Evolutionary conservation across 1,284 basidiomycete genomes (phyloP).

Genomic region (Malassezia sympodialis): DNA sequence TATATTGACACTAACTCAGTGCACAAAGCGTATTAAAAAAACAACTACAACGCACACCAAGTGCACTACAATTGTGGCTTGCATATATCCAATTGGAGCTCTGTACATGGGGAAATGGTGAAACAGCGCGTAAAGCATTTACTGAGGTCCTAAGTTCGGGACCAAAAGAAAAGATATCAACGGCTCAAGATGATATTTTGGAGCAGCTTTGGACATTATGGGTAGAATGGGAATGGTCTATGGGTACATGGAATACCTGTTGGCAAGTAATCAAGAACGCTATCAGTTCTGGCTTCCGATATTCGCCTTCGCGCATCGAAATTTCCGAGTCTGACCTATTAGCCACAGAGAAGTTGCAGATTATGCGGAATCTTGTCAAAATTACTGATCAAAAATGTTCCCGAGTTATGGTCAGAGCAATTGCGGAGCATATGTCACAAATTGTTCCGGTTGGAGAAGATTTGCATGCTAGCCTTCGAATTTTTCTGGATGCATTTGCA

Average conservation of each 20-base stretch:
- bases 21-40: neutral
- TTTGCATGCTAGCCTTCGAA: neutral
- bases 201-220: conserved; percentile 10
- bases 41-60: neutral
- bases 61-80: conserved; percentile 6
- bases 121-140: neutral
- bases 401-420: neutral
- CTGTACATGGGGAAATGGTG: neutral
- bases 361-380: neutral
- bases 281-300: neutral
- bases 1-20: neutral
- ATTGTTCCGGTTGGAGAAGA: neutral
- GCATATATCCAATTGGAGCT: conserved; percentile 13
- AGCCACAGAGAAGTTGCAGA: conserved; percentile 8
- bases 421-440: conserved; percentile 3
- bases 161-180: neutral
- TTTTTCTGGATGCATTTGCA: neutral
- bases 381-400: neutral
- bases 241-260: neutral
- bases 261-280: neutral
- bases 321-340: neutral
- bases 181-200: neutral
- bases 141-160: neutral
- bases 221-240: conserved; percentile 2
- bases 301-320: neutral